phyloP scores from a whole-genome alignment of 495 filamentous ascomycete species.

The Zalerion maritima region DNA sequence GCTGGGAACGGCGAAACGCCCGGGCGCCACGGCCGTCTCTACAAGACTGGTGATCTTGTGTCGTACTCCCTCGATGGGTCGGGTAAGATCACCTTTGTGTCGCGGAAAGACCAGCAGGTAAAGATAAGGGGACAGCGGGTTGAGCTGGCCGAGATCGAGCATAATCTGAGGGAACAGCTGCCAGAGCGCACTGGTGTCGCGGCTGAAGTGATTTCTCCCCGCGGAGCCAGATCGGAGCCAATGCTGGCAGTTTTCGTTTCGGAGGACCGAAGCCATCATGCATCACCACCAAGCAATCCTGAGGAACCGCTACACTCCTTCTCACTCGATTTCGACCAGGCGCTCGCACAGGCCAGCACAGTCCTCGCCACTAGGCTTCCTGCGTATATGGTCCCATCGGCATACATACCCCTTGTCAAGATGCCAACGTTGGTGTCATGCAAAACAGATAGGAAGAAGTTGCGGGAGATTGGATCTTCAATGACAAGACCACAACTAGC shows the following conservation, averaged over 20 bases:
- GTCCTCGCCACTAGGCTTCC: slow-evolving; percentile 25
- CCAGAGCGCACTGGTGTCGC: slow-evolving; percentile 18
- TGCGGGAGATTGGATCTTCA: slow-evolving; percentile 25
- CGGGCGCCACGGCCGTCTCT: slow-evolving; percentile 39
- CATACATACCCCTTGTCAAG: slow-evolving; percentile 41
- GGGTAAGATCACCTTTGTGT: slow-evolving; percentile 38
- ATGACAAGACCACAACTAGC: slow-evolving; percentile 20
- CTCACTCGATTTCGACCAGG: slow-evolving; percentile 14
- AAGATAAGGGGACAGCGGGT: slow-evolving; percentile 54
- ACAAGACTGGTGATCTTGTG: slow-evolving; percentile 55
- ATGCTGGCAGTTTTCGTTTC: slow-evolving; percentile 26
- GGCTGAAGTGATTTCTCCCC: slow-evolving; percentile 29
- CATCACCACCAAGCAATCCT: slow-evolving; percentile 7
- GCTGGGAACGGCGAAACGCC: slow-evolving; percentile 19
- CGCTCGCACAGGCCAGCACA: slow-evolving; percentile 14
- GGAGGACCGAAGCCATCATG: slow-evolving; percentile 13
- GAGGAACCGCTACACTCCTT: slow-evolving; percentile 12
- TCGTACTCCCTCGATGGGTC: slow-evolving; percentile 43
- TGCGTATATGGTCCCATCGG: slow-evolving; percentile 45
- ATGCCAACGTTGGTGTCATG: slow-evolving; percentile 42
- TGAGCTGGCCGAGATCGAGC: slow-evolving; percentile 52
- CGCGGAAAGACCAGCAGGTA: slow-evolving; percentile 48
- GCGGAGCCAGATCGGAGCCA: slow-evolving; percentile 18
- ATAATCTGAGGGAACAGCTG: slow-evolving; percentile 29
- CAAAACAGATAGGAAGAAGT: slow-evolving; percentile 46